Percentiles rank a stretch among this genome's conserved stretches.
These are phyloP conservation scores for Globisporangium heterothallicum DNA, from an alignment of 352 stramenopile genomes.

Conservation along the genomic window DNA sequence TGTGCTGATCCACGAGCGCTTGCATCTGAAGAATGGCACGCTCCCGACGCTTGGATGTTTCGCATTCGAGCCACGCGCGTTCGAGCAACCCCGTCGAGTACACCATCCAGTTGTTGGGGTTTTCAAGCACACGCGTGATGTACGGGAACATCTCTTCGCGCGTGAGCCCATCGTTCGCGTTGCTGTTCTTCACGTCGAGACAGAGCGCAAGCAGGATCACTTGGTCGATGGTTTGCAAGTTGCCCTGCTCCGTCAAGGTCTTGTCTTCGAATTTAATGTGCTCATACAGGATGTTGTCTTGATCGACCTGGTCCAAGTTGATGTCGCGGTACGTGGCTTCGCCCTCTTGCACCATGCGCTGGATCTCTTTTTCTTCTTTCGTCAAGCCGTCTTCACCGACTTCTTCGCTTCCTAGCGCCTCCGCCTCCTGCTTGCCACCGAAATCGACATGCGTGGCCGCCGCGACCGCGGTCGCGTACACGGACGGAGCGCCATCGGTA, in stretches of 20 bases:
- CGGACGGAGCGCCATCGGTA: constrained; percentile 30
- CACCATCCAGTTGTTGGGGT: constrained; percentile 96
- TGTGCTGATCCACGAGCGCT: constrained; percentile 94
- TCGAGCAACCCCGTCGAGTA: constrained; percentile 93
- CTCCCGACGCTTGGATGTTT: constrained; percentile 90
- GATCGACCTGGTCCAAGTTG: constrained; percentile 86
- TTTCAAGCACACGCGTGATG: constrained; percentile 89
- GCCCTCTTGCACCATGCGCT: constrained; percentile 56
- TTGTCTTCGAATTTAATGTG: constrained; percentile 85
- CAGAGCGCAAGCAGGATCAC: constrained; percentile 93
- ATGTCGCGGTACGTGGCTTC: constrained; percentile 73
- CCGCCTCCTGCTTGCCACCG: constrained; percentile 39
- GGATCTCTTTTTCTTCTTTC: constrained; percentile 44
- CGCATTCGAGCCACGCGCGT: constrained; percentile 92
- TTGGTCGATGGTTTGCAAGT: constrained; percentile 77
- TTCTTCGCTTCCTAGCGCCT: constrained; percentile 6
- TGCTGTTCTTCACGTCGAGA: constrained; percentile 95
- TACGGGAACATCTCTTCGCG: constrained; percentile 95
- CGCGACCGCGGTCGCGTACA: constrained; percentile 51
- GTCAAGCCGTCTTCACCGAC: constrained; percentile 32
- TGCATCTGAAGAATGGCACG: constrained; percentile 95
- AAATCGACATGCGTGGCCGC: constrained; percentile 62
- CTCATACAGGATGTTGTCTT: constrained; percentile 90
- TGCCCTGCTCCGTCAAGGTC: constrained; percentile 53
- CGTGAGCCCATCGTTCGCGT: constrained; percentile 92